phyloP scores from a whole-genome alignment of 768 basidiomycete genomes.

The Stropharia rugosoannulata region DNA sequence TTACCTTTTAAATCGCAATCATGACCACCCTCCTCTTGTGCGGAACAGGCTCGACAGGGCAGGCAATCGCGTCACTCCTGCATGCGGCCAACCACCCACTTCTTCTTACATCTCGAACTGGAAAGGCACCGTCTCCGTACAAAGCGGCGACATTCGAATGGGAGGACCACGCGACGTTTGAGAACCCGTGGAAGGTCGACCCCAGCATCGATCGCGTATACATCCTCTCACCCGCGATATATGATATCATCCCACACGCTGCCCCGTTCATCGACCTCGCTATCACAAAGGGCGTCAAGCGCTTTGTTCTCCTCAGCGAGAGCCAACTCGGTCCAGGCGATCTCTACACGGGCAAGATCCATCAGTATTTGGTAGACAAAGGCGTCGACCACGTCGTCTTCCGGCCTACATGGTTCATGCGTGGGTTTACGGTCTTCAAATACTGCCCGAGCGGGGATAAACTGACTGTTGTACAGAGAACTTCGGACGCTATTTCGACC shows the following conservation, averaged over 20 bases:
- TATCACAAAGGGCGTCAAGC: slow-evolving; percentile 26
- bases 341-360: slow-evolving; percentile 20
- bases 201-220: slow-evolving; percentile 28
- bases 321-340: slow-evolving; percentile 17
- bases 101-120: slow-evolving; percentile 29
- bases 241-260: slow-evolving; percentile 18
- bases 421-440: slow-evolving; percentile 10
- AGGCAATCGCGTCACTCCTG: slow-evolving; percentile 25
- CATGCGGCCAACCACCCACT: slow-evolving; percentile 21
- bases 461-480: slow-evolving; percentile 23
- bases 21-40: slow-evolving; percentile 17
- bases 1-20: not conserved
- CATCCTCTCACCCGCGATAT: slow-evolving; percentile 23
- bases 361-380: slow-evolving; percentile 25
- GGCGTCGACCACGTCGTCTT: slow-evolving; percentile 26
- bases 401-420: slow-evolving; percentile 30
- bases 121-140: slow-evolving; percentile 23
- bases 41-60: slow-evolving; percentile 31
- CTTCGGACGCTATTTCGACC: slow-evolving; percentile 17
- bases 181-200: slow-evolving; percentile 27
- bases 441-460: not conserved
- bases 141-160: slow-evolving; percentile 34
- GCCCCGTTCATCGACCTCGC: slow-evolving; percentile 34
- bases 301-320: slow-evolving; percentile 29
- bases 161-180: slow-evolving; percentile 29